These are phyloP conservation scores for Caryopteris hybrid DNA, from an alignment of 305 asterid species.

Conservation along the genomic window DNA sequence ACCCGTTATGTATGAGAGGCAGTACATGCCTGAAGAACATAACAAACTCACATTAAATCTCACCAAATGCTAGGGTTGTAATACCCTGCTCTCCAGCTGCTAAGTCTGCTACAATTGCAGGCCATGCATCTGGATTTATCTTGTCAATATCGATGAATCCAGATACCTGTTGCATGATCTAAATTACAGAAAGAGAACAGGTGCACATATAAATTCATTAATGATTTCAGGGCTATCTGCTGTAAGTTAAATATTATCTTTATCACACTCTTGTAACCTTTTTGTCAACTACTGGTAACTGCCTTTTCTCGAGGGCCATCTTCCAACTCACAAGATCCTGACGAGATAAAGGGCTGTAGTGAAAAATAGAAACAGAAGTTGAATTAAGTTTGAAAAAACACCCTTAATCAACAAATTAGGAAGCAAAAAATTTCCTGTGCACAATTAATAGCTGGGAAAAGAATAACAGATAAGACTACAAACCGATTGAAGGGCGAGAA, in stretches of 20 bases:
- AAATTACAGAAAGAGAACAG: conserved; percentile 19
- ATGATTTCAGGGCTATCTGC: conserved; percentile 3
- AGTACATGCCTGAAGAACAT: conserved; percentile 11
- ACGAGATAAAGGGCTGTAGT: conserved; percentile 78
- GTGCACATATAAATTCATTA: conserved; percentile 10
- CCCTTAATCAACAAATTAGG: conserved; percentile 7
- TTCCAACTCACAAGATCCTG: conserved; percentile 98
- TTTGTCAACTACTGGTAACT: conserved; percentile 71
- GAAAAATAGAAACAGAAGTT: conserved; percentile 13
- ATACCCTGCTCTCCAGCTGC: conserved; percentile 88
- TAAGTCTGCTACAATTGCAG: conserved; percentile 84
- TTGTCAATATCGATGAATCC: conserved; percentile 92
- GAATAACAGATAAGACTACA: background rate
- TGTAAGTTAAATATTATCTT: conserved; percentile 14
- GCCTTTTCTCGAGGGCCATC: conserved; percentile 90
- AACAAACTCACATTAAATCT: conserved; percentile 23
- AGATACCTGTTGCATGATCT: conserved; percentile 74
- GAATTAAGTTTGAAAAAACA: conserved; percentile 13
- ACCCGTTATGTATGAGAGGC: background rate
- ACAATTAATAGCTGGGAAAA: background rate
- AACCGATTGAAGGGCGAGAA: background rate
- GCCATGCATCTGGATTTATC: conserved; percentile 97
- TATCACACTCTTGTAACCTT: conserved; percentile 45
- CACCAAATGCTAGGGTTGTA: conserved; percentile 80
- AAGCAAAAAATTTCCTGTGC: conserved; percentile 13